Percentiles rank a stretch among this genome's conserved stretches.
These are phyloP conservation scores for Heterobasidion parviporum DNA, from an alignment of 1,284 basidiomycete genomes.

Conservation along the genomic window DNA sequence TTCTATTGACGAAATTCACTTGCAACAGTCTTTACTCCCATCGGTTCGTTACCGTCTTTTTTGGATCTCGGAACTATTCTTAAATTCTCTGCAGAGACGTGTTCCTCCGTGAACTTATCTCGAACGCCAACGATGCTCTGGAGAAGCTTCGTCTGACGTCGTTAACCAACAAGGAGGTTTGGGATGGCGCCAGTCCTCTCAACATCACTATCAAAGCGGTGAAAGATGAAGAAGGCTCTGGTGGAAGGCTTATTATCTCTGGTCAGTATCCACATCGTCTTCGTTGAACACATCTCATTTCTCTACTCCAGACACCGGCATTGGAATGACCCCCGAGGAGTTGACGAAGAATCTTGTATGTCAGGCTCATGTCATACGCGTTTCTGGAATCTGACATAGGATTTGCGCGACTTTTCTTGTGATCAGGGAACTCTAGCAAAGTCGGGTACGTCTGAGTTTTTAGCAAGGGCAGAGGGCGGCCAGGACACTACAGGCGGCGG, in stretches of 20 bases:
- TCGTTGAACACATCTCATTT: background rate
- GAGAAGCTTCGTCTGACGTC: slow-evolving; percentile 85
- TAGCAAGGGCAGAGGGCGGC: slow-evolving; percentile 67
- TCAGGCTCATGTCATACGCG: background rate
- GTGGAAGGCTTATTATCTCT: slow-evolving; percentile 72
- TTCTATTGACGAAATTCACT: background rate
- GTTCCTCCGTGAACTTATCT: slow-evolving; percentile 88
- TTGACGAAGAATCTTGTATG: slow-evolving; percentile 63
- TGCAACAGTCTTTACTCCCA: slow-evolving; percentile 66
- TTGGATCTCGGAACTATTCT: background rate
- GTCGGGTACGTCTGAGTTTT: slow-evolving; percentile 90
- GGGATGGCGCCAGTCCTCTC: slow-evolving; percentile 61
- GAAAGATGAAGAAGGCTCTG: slow-evolving; percentile 56
- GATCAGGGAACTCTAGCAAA: slow-evolving; percentile 83
- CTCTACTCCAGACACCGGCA: slow-evolving; percentile 67
- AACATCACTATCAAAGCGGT: slow-evolving; percentile 84
- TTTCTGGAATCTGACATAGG: background rate
- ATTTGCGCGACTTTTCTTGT: no score
- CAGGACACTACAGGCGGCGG: slow-evolving; percentile 47
- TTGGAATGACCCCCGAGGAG: slow-evolving; percentile 89
- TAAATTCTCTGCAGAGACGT: slow-evolving; percentile 56
- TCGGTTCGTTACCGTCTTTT: slow-evolving; percentile 30
- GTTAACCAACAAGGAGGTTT: slow-evolving; percentile 70
- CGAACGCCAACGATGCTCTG: slow-evolving; percentile 91
- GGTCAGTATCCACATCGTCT: slow-evolving; percentile 34